Evolutionary conservation across 345 rosid genomes (phyloP).

Genomic region (Erodium maritimum): DNA sequence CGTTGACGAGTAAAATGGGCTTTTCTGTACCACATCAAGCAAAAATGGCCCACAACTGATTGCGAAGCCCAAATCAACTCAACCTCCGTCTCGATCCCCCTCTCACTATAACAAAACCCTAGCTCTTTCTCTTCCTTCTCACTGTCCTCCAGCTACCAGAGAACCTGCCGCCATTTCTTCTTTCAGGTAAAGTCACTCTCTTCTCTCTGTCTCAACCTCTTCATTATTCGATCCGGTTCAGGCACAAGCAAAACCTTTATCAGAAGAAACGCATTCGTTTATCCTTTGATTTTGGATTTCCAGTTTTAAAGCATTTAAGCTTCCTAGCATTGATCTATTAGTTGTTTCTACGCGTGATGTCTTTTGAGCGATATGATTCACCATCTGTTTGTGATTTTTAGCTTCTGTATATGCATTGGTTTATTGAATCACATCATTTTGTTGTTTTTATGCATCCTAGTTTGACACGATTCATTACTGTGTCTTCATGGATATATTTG

Average conservation of each 20-base stretch:
- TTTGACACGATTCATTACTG: too few relatives aligned
- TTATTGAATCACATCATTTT: too few relatives aligned
- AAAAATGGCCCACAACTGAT: background rate
- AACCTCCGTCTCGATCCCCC: background rate
- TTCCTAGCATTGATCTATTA: too few relatives aligned
- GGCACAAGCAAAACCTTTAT: background rate
- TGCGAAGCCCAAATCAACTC: background rate
- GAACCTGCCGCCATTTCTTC: slow-evolving; percentile 3
- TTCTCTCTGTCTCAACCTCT: background rate
- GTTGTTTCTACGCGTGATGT: too few relatives aligned
- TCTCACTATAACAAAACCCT: slow-evolving; percentile 8
- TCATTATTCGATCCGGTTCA: background rate
- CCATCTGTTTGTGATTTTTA: too few relatives aligned
- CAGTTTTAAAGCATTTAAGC: background rate
- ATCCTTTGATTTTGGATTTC: background rate
- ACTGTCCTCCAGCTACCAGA: background rate
- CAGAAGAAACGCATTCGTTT: background rate
- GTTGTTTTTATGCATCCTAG: too few relatives aligned
- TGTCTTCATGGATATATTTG: too few relatives aligned
- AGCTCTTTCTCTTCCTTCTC: background rate
- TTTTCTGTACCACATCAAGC: background rate
- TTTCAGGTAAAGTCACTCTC: slow-evolving; percentile 4
- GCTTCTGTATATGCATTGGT: too few relatives aligned
- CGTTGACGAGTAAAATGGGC: too few relatives aligned
- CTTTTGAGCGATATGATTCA: too few relatives aligned